Conservation (phyloP, 352 stramenopile genomes). For the Phytophthora palmivora region DNA sequence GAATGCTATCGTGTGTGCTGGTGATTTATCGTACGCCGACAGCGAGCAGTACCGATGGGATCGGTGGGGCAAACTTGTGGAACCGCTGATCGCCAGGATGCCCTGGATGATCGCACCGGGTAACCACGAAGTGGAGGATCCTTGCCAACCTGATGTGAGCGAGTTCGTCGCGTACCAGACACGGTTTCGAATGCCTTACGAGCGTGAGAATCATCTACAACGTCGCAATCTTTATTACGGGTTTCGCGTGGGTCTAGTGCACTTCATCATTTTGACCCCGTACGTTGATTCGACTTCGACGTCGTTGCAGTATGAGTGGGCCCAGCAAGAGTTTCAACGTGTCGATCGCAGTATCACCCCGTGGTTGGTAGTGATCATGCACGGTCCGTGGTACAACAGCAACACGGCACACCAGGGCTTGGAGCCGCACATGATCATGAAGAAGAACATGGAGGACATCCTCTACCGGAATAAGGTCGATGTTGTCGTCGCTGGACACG, state of each 20-base stretch:
- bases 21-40: constrained; percentile 92
- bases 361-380: constrained; percentile 93
- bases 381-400: constrained; percentile 95
- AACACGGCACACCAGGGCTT: constrained; percentile 90
- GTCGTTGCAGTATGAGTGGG: constrained; percentile 92
- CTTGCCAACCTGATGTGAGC: constrained; percentile 64
- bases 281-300: constrained; percentile 85
- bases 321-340: constrained; percentile 80
- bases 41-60: constrained; percentile 90
- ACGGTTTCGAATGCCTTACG: constrained; percentile 90
- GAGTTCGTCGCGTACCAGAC: constrained; percentile 88
- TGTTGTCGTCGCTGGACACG: constrained; percentile 88
- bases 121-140: constrained; percentile 89
- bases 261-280: constrained; percentile 92
- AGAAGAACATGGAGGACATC: constrained; percentile 91
- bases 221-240: constrained; percentile 92
- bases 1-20: constrained; percentile 75
- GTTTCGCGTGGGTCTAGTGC: constrained; percentile 87
- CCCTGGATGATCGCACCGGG: constrained; percentile 83
- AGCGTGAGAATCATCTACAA: constrained; percentile 52
- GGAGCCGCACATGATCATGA: too few relatives aligned
- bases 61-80: constrained; percentile 87
- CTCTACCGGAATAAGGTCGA: constrained; percentile 92
- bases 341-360: constrained; percentile 90
- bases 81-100: constrained; percentile 72